A percentile compares a stretch with the other conserved stretches of the same genome.
Evolutionary conservation across 495 filamentous ascomycete genomes (phyloP).

Genomic region (Neurospora sp.): DNA sequence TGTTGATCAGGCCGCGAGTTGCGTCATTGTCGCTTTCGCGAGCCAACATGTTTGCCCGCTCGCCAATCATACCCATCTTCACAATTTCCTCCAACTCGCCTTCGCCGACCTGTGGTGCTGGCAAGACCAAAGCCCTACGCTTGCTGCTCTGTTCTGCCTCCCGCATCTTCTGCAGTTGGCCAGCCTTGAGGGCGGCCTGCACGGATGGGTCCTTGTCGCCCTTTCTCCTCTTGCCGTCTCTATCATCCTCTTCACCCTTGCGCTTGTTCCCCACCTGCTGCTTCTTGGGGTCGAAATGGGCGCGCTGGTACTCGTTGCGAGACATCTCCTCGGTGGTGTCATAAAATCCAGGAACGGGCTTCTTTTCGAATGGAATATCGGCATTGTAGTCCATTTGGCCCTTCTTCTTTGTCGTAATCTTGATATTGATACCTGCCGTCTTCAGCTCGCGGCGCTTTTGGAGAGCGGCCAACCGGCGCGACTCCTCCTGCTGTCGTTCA

Average conservation of each 20-base stretch:
- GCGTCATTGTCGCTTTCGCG: conserved; percentile 74
- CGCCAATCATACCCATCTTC: conserved; percentile 94
- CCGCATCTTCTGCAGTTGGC: conserved; percentile 88
- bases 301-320: conserved; percentile 77
- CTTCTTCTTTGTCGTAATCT: conserved; percentile 82
- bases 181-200: conserved; percentile 87
- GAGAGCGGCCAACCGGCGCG: conserved; percentile 73
- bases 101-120: conserved; percentile 84
- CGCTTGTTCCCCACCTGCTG: conserved; percentile 93
- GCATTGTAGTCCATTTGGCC: conserved; percentile 99
- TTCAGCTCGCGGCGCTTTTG: conserved; percentile 96
- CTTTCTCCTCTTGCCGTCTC: conserved; percentile 76
- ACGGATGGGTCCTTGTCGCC: conserved; percentile 70
- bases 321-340: conserved; percentile 75
- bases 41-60: conserved; percentile 69
- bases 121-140: conserved; percentile 66
- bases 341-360: conserved; percentile 81
- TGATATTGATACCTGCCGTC: conserved; percentile 96
- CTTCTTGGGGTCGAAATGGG: conserved; percentile 87
- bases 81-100: conserved; percentile 94
- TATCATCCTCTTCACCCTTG: conserved; percentile 79
- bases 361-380: conserved; percentile 95
- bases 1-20: conserved; percentile 75
- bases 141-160: conserved; percentile 97
- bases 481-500: conserved; percentile 92